phyloP scores from a whole-genome alignment of 108 stramenopile species.

The Cyclotella cryptica region DNA sequence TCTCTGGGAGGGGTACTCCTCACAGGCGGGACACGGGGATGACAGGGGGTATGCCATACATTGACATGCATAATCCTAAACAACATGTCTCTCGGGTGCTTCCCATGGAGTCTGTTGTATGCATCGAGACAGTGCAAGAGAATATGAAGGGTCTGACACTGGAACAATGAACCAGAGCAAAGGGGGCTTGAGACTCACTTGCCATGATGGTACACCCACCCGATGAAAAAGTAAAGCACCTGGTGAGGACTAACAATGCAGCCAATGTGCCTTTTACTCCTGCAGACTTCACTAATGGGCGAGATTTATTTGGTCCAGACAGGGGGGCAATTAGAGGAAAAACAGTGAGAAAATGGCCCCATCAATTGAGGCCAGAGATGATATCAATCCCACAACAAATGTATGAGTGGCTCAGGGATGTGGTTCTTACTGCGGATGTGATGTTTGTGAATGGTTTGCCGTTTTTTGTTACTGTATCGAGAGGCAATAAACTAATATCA shows the following conservation, averaged over 20 bases:
- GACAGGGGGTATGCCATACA: no score
- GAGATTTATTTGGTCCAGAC: conserved; percentile 32
- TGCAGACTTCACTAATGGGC: conserved; percentile 15
- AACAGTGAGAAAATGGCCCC: conserved; percentile 16
- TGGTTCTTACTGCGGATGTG: conserved; percentile 38
- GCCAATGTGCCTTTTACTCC: conserved; percentile 2
- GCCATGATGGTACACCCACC: no score
- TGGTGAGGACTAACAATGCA: conserved; percentile 6
- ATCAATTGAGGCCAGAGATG: conserved; percentile 13
- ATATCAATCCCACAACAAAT: conserved; percentile 21
- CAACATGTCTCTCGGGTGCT: no score
- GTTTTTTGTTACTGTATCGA: conserved; percentile 43
- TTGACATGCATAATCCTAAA: no score
- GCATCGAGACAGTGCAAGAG: no score
- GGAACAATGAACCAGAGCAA: no score
- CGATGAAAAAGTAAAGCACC: conserved; percentile 9
- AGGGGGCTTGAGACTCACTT: no score
- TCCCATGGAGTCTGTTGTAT: no score
- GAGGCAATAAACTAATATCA: conserved; percentile 36
- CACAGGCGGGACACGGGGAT: no score
- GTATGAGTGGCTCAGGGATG: conserved; percentile 11
- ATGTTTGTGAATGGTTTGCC: conserved; percentile 51
- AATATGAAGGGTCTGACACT: no score
- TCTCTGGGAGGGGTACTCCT: no score
- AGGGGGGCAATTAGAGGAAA: conserved; percentile 30